Evolutionary conservation across 352 stramenopile genomes (phyloP), one percentile per base, ranked within the genome.

Genomic region (Pythium sukuiense): DNA sequence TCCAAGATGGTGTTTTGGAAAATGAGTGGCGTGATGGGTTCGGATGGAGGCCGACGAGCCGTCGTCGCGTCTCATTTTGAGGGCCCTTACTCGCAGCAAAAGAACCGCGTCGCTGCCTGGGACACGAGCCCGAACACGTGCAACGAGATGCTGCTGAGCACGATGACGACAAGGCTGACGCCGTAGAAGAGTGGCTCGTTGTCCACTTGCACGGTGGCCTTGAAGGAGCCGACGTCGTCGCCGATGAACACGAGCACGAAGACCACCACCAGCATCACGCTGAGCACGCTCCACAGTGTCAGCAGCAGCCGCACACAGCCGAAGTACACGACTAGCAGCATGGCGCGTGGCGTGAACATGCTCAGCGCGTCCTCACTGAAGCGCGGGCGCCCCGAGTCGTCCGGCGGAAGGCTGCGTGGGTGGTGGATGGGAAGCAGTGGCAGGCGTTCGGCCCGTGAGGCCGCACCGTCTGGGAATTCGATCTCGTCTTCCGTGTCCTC

Each of bases 41-140:
- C 6, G 6, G 35, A 45, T 30, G 26, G 18, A 27, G 5, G 18
- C 20, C 20, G 20, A 24, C 20, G 20, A 24, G 20, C 20, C 20
- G 43, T 14, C 55, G 33, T 20, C 55, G 45, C 55, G 55, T 61
- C 55, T 32, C 55, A 61, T 24, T 24, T 24, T 24, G 52, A 6
- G 49, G 8, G 30, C 27, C 33, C 9, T 6, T 46, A 45, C 55
- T 74, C 73, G 59, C 81, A 88, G 66, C 76, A 87, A 60, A 86
- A 83, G 65, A 84, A 86, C 16, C 79, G 75, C 35, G 81, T 90
- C 32, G 82, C 59, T 35, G 67, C 63, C 58, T 85, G 80, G 20
- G 79, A 73, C 48, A 82, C 56, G 7, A 72, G 69, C 29, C 70
- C 75, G 54, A 79, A 65, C 11, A 61, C 76, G 56, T 88, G 76